Evolutionary conservation across 352 stramenopile species (phyloP), one percentile per base, ranked within the genome.

Genomic region (Globisporangium solare): DNA sequence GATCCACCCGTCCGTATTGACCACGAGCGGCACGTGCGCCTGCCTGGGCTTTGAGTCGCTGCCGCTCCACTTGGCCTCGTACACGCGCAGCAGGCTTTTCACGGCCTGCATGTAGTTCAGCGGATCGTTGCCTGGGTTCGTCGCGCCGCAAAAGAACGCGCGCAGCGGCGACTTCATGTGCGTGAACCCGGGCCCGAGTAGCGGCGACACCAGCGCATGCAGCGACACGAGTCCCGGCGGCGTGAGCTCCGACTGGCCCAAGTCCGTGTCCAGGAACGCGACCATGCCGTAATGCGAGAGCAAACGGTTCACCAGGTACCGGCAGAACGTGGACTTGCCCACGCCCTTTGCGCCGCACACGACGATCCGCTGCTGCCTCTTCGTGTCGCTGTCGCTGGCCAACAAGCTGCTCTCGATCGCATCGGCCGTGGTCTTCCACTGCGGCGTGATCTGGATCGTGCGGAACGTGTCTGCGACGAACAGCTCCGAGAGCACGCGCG

Each of bases 1-100:
- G 55, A 99, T 87, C 95, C 95, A 99, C 42, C 96, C 96, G 69
- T 98, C 95, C 15, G 95, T 98, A 67, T 99, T 99, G 59, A 99
- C 83, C 14, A 99, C 70, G 1, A 99, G 74, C 32, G 95, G 95
- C 24, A 96, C 73, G 40, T 61, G 39, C 27, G 53, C 24, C 14
- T 47, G 48, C 22, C 60, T 51, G 13, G 12, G 4, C 39, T 43
- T 10, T 37, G n/a, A 31, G 17, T 27, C 11, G 22, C 52, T 51
- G 13, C 41, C 35, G 13, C 76, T 71, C 74, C 73, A 87, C 17
- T 84, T 88, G 32, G 58, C 49, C 24, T 79, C 69, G 56, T 88
- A 88, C 37, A 92, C 51, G n/a, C 60, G 73, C 18, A 92, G 62
- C 40, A 93, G 54, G 27, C 72, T 86, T 62, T 83, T 83, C 27